A percentile compares a stretch with the other conserved stretches of the same genome.
Evolutionary conservation across 2,329 filamentous ascomycete species (phyloP).

Genomic region (Phaeosphaeria sp.): DNA sequence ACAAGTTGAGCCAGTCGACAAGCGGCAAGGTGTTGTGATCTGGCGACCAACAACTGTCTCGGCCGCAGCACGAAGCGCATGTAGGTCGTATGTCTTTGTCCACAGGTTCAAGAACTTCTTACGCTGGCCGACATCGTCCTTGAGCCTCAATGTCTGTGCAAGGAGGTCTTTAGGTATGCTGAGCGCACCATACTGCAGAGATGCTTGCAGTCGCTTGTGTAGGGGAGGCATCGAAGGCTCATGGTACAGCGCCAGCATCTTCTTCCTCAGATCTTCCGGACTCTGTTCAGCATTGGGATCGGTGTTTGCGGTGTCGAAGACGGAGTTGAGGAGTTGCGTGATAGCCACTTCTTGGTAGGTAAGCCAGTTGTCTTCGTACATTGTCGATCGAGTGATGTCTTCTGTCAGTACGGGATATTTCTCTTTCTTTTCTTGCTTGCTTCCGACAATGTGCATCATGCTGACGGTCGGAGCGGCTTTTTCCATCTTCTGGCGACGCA

Average conservation of each 20-base stretch:
- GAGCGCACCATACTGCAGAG: slow-evolving; percentile 64
- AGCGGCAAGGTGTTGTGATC: slow-evolving; percentile 47
- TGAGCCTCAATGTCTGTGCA: slow-evolving; percentile 54
- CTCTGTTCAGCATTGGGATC: slow-evolving; percentile 37
- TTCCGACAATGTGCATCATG: slow-evolving; percentile 41
- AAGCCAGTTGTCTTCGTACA: slow-evolving; percentile 71
- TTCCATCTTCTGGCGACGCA: slow-evolving; percentile 34
- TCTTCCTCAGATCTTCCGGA: slow-evolving; percentile 51
- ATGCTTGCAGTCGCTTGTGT: slow-evolving; percentile 65
- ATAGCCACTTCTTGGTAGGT: slow-evolving; percentile 67
- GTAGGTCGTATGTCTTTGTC: slow-evolving; percentile 63
- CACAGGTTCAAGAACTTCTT: slow-evolving; percentile 65
- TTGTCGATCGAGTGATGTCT: slow-evolving; percentile 61
- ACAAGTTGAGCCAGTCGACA: slow-evolving; percentile 44
- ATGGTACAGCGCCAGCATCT: slow-evolving; percentile 63
- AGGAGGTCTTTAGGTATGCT: slow-evolving; percentile 62
- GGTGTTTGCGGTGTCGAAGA: slow-evolving; percentile 54
- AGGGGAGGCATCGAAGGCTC: slow-evolving; percentile 57
- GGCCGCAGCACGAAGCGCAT: slow-evolving; percentile 58
- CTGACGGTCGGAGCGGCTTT: slow-evolving; percentile 39
- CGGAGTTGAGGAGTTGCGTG: slow-evolving; percentile 65
- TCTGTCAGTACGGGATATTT: slow-evolving; percentile 62
- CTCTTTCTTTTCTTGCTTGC: slow-evolving; percentile 33
- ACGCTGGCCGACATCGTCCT: slow-evolving; percentile 64
- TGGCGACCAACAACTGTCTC: slow-evolving; percentile 67